A percentile compares a stretch with the other conserved stretches of the same genome.
Conservation (phyloP, 2,329 filamentous ascomycete genomes). For the Alternaria incomplexa region DNA sequence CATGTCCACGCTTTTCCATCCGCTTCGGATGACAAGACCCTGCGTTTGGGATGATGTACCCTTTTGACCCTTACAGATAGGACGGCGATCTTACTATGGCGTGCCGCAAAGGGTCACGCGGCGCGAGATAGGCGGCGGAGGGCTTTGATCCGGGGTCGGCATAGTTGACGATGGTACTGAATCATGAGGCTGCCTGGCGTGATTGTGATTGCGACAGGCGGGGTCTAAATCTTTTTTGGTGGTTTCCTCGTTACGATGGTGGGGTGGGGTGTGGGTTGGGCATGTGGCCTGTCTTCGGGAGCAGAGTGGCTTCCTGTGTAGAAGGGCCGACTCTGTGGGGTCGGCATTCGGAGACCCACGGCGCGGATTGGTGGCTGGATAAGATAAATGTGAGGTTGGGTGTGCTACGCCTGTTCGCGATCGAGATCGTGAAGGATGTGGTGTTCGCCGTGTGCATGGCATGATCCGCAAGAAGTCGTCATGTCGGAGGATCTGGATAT, state of each 20-base stretch:
- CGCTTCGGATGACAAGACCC: not conserved
- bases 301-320: conserved; percentile 2
- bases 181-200: not conserved
- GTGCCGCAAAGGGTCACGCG: conserved; percentile 8
- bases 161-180: conserved; percentile 2
- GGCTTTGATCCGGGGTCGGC: conserved; percentile 4
- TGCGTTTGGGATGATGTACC: not conserved
- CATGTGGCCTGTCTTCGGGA: not conserved
- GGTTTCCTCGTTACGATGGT: not conserved
- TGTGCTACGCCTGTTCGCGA: not conserved
- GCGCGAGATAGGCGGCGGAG: conserved; percentile 1
- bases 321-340: conserved; percentile 12
- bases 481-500: not conserved
- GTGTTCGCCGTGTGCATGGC: not conserved
- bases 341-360: not conserved
- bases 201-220: not conserved
- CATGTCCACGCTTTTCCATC: conserved; percentile 4
- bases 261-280: not conserved
- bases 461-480: not conserved
- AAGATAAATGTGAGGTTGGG: not conserved
- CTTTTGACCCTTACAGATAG: not conserved
- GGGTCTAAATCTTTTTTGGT: not conserved
- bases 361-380: not conserved
- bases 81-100: conserved; percentile 1
- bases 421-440: not conserved